Conservation (phyloP, 108 stramenopile species). For the Nannochloropsis salina region DNA sequence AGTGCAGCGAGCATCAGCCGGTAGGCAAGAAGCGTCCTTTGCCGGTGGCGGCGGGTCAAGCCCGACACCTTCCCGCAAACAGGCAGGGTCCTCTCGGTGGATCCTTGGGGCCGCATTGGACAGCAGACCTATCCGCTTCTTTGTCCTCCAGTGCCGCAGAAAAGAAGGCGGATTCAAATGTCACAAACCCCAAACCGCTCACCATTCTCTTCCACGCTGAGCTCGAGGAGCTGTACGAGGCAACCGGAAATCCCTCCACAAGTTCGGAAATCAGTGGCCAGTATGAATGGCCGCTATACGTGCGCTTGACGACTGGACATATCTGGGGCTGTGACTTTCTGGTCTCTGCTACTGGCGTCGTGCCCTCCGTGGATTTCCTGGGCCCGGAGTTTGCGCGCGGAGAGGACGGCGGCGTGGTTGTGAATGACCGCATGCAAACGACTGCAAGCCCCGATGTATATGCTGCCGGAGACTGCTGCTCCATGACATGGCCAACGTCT, state of each 20-base stretch:
- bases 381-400: slow-evolving; percentile 39
- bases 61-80: neutral
- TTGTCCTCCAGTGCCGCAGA: neutral
- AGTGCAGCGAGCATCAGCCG: neutral
- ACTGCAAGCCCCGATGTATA: slow-evolving; percentile 7
- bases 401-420: slow-evolving; percentile 44
- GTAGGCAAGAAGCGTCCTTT: neutral
- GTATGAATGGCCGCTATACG: slow-evolving; percentile 22
- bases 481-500: slow-evolving; percentile 33
- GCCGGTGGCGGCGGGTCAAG: neutral
- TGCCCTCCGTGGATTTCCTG: slow-evolving; percentile 31
- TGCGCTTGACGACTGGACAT: slow-evolving; percentile 36
- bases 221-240: neutral
- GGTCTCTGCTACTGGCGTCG: slow-evolving; percentile 54
- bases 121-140: neutral
- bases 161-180: neutral
- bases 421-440: slow-evolving; percentile 48
- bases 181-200: neutral
- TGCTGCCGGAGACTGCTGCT: slow-evolving; percentile 53
- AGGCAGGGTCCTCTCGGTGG: neutral
- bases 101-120: neutral
- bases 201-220: slow-evolving; percentile 14
- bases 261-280: neutral
- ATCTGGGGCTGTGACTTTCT: slow-evolving; percentile 42
- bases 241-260: neutral